phyloP scores from a whole-genome alignment of 2,329 filamentous ascomycete species.

The Claviceps lovelessii region DNA sequence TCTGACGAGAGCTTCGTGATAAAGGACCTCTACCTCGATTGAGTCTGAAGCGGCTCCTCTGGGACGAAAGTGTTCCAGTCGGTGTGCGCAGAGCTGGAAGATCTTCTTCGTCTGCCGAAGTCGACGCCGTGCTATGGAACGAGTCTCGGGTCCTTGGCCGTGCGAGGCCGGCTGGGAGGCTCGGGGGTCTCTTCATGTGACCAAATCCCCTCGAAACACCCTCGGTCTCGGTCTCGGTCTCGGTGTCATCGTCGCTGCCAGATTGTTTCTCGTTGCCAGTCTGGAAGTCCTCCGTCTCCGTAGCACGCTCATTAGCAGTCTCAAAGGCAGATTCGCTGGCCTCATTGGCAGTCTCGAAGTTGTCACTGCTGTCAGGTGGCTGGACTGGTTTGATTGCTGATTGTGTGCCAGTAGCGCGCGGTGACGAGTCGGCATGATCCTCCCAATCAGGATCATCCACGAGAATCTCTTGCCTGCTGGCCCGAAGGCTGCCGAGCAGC shows the following conservation, averaged over 20 bases:
- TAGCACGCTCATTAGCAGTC: constrained; percentile 62
- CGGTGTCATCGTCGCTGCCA: constrained; percentile 67
- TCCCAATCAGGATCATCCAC: constrained; percentile 81
- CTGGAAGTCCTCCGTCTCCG: constrained; percentile 89
- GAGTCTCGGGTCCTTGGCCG: constrained; percentile 46
- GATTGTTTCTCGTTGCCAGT: constrained; percentile 71
- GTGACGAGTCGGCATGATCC: constrained; percentile 42
- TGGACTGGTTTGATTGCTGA: constrained; percentile 5
- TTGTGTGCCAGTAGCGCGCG: constrained; percentile 10
- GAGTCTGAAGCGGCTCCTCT: constrained; percentile 58
- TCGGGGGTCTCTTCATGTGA: constrained; percentile 27
- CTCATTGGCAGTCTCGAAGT: constrained; percentile 73
- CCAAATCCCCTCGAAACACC: constrained; percentile 32
- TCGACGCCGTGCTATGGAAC: constrained; percentile 78
- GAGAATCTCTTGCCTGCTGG: constrained; percentile 63
- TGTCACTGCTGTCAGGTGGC: constrained; percentile 43
- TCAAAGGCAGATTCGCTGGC: constrained; percentile 51
- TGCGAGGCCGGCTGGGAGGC: constrained; percentile 21
- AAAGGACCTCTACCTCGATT: constrained; percentile 50
- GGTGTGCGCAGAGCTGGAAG: constrained; percentile 45
- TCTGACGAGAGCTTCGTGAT: constrained; percentile 44
- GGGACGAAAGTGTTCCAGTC: constrained; percentile 41
- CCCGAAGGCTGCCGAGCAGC: constrained; percentile 63
- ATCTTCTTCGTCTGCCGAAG: constrained; percentile 62
- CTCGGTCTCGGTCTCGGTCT: constrained; percentile 94